These are phyloP conservation scores for Trichophyton equinum DNA, from an alignment of 2,329 filamentous ascomycete species.

Conservation along the genomic window DNA sequence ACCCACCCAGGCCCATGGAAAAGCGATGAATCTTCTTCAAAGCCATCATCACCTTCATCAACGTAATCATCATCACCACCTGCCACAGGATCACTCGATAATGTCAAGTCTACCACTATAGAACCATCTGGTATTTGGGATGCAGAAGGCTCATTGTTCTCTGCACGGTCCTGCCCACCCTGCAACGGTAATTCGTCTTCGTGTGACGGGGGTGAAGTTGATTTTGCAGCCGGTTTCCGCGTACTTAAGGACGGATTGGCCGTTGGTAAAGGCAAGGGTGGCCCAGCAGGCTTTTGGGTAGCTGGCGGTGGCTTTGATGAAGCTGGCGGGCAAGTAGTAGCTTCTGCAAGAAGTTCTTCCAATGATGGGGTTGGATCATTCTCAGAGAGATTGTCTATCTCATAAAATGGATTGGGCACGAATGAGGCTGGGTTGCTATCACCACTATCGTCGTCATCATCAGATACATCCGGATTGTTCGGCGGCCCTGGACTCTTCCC, in stretches of 20 bases:
- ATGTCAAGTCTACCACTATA: conserved; percentile 27
- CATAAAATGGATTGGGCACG: conserved; percentile 24
- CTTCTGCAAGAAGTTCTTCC: conserved; percentile 3
- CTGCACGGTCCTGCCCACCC: neutral
- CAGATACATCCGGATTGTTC: neutral
- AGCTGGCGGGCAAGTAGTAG: neutral
- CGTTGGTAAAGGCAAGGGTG: conserved; percentile 4
- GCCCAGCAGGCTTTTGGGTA: neutral
- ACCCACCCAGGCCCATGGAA: neutral
- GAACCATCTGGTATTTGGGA: conserved; percentile 12
- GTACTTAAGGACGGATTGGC: neutral
- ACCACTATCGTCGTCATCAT: neutral
- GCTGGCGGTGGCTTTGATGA: neutral
- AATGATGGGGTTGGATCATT: neutral
- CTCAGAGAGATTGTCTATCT: conserved; percentile 9
- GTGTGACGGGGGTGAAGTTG: neutral
- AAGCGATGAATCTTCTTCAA: conserved; percentile 12
- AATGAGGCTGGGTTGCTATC: conserved; percentile 10
- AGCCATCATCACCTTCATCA: conserved; percentile 16
- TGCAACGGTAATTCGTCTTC: neutral
- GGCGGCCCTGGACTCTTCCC: neutral
- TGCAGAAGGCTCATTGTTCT: neutral
- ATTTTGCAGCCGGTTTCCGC: neutral
- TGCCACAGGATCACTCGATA: conserved; percentile 23
- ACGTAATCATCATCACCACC: conserved; percentile 21